phyloP scores from a whole-genome alignment of 208 protist genomes.

The Acanthamoeba triangularis region DNA sequence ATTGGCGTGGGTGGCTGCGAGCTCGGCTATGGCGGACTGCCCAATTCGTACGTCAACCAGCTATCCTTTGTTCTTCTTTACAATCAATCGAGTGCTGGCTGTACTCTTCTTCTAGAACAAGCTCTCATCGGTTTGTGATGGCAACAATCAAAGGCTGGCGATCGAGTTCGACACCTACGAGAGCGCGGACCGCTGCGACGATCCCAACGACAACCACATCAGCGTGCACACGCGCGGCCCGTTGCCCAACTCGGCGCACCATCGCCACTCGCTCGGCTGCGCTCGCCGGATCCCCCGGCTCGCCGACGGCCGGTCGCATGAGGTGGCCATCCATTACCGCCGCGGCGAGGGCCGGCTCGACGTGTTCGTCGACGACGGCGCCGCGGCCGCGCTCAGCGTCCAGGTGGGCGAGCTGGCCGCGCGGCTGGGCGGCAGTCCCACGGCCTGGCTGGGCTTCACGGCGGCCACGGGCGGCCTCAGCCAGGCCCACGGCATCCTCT shows the following conservation, averaged over 20 bases:
- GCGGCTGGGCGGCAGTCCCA: neutral
- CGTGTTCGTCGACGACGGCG: constrained; percentile 42
- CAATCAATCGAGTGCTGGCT: neutral
- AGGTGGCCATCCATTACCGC: neutral
- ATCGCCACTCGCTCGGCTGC: constrained; percentile 71
- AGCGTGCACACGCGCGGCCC: constrained; percentile 50
- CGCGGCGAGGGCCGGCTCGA: neutral
- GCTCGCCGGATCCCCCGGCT: neutral
- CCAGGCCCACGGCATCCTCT: constrained; percentile 75
- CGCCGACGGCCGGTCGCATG: neutral
- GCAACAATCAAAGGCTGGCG: constrained; percentile 51
- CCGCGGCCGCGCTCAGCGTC: neutral
- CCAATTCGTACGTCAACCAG: constrained; percentile 41
- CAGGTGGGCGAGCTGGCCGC: neutral
- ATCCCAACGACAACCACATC: constrained; percentile 84
- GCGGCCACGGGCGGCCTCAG: constrained; percentile 80
- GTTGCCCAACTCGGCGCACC: constrained; percentile 74
- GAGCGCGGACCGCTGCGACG: constrained; percentile 20
- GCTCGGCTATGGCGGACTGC: constrained; percentile 81
- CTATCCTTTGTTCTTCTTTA: no score
- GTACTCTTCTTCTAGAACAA: neutral
- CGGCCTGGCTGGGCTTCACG: constrained; percentile 78
- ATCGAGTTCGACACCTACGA: constrained; percentile 85
- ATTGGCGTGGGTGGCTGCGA: constrained; percentile 77
- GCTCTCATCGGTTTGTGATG: no score